A percentile compares a stretch with the other conserved stretches of the same genome.
phyloP scores from a whole-genome alignment of 495 filamentous ascomycete genomes.

The Trypethelium eluteriae region DNA sequence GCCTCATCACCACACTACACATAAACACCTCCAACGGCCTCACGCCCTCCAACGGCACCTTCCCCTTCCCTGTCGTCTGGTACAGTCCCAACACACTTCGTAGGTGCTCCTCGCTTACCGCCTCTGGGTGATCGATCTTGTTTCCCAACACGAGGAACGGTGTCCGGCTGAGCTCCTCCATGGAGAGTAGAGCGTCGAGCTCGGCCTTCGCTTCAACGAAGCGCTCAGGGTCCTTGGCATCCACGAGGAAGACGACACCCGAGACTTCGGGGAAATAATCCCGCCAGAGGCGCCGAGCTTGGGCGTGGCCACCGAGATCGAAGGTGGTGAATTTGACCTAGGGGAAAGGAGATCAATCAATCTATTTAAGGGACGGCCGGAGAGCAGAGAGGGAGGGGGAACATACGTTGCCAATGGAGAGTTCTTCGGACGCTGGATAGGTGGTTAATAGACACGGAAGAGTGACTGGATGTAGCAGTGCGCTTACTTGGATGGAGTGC shows the following conservation, averaged over 20 bases:
- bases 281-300: constrained; percentile 95
- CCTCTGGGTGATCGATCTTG: constrained; percentile 97
- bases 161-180: constrained; percentile 86
- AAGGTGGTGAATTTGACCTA: constrained; percentile 89
- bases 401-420: constrained; percentile 73
- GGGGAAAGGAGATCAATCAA: neutral
- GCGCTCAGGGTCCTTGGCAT: constrained; percentile 92
- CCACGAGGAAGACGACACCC: constrained; percentile 95
- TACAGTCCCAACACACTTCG: constrained; percentile 82
- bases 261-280: constrained; percentile 97
- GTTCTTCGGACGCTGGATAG: constrained; percentile 76
- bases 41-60: constrained; percentile 88
- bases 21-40: constrained; percentile 97
- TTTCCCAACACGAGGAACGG: constrained; percentile 94
- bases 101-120: constrained; percentile 89
- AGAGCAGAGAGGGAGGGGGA: neutral
- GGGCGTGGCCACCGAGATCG: constrained; percentile 93
- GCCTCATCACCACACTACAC: constrained; percentile 97
- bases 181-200: constrained; percentile 84
- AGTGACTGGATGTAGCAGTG: neutral
- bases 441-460: constrained; percentile 6
- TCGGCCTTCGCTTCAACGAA: constrained; percentile 91
- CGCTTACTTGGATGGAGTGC: constrained; percentile 27
- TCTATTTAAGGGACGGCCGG: neutral
- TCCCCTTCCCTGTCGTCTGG: constrained; percentile 94